Conservation (phyloP, 768 basidiomycete species). For the Lactarius tabidus region DNA sequence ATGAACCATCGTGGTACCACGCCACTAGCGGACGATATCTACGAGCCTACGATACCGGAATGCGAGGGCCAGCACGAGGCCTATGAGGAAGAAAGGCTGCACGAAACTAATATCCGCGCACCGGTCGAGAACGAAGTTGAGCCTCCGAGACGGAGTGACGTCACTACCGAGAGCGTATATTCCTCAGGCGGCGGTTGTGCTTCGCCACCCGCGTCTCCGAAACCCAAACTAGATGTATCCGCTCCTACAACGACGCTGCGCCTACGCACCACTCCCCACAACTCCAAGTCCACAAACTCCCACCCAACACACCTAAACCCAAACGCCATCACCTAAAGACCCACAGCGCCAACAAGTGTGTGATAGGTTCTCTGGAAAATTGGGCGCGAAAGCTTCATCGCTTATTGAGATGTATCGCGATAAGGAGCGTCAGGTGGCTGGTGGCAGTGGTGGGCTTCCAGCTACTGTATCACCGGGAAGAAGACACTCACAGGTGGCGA, state of each 20-base stretch:
- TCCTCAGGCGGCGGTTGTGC: not conserved
- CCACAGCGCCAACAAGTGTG: constrained; percentile 13
- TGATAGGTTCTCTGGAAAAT: constrained; percentile 23
- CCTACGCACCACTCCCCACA: not conserved
- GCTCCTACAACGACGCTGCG: not conserved
- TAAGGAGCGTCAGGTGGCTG: constrained; percentile 40
- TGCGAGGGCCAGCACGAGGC: not conserved
- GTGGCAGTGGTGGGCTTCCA: too few species aligned
- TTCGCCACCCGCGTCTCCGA: constrained; percentile 1
- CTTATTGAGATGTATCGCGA: constrained; percentile 87
- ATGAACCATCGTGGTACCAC: constrained; percentile 9
- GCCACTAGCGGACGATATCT: not conserved
- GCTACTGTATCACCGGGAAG: too few species aligned
- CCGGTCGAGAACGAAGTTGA: constrained; percentile 29
- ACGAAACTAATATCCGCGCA: constrained; percentile 14
- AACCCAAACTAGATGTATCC: not conserved
- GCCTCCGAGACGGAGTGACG: constrained; percentile 18
- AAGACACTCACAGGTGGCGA: not conserved
- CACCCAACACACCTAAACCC: not conserved
- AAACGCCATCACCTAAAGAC: constrained; percentile 1
- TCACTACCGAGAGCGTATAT: constrained; percentile 14
- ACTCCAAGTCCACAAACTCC: not conserved
- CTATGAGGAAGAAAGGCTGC: not conserved
- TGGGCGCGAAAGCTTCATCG: constrained; percentile 58
- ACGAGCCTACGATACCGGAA: constrained; percentile 15